Base-by-base conservation (phyloP, 495 filamentous ascomycete genomes). In the Xylaria castorea region DNA sequence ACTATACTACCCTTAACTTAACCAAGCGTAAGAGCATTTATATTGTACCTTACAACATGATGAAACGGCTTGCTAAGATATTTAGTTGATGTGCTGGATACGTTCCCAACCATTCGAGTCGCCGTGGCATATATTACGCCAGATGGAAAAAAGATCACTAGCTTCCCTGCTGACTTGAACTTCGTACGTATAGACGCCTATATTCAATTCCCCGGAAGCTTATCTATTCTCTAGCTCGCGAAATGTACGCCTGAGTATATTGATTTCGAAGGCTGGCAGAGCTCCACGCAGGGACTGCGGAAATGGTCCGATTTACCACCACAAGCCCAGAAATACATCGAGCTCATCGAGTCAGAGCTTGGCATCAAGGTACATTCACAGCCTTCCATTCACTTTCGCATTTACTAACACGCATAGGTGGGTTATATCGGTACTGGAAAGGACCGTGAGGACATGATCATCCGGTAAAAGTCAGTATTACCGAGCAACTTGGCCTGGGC, bases 341-440 rank as follows among this genome's bases (percentile, higher is more conserved):
- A 90, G 80, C 94, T 91, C 77, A 91, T 94, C 75, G 94, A 97
- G 85, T 81, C 88, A 75, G 90, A 89, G 73, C 82, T 93, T n/a
- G 91, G 91, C 34, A 90, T 94, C 27, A 87, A 84, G 70, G 84
- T 95, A 57, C 2, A 40, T 63, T 30, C 7, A 27, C 42, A 30
- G 30, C 14, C 6, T 38, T 40, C 40, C 12, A 18, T 46, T 36
- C 6, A 38, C 38, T 6, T 60, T 40, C 20, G 5, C 1, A 30
- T 32, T 61, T 68, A 22, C 63, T 73, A 40, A 68, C 14, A 36
- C 51, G 5, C 8, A 48, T 40, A 73, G 71, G 55, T 73, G 25
- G 89, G 89, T 78, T 94, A 88, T 81, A 92, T 97, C 76, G 93
- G 93, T 18, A 93, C 92, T 12, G 94, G 94, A 11, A 93, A 92